Evolutionary conservation across 805 yeast species (phyloP), one percentile per base, ranked within the genome.

Genomic region (Zygosaccharomyces pseudorouxii): DNA sequence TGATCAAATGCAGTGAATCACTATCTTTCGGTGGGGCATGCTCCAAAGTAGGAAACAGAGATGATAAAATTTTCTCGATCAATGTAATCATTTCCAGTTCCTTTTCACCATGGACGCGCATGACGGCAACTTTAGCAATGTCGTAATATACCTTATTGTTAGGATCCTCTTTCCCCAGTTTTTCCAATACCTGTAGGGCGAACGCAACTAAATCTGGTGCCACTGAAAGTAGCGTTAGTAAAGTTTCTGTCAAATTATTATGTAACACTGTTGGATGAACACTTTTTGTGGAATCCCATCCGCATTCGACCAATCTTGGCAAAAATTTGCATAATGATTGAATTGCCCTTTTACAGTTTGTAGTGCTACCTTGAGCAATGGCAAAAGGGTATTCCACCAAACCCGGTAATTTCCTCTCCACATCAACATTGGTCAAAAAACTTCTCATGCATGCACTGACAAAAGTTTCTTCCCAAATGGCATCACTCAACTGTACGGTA

Each of bases 381-480:
- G 66, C 61, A 4, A 68, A 75, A 42, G 75, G 76, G 55, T 68
- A 75, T 63, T 69, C 84, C 64, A 70, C 76, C 67, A 79, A 64
- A 0, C 86, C 87, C 0, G 86, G 82, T 10, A 80, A 55, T 54
- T 77, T 83, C 45, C 80, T 69, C 18, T 78, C 75, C 2, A 76
- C 69, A 54, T 80, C 81, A 49, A 75, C 80, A 36, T 78, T 70
- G 18, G 75, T 76, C n/a, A 75, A 53, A 7, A 82, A 58, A 8
- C 79, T 68, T 54, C 93, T 69, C 23, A 85, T 73, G 23, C 83
- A 57, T 14, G 76, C 70, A 28, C 85, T 79, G 2, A 80, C 82
- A 48, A 74, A 78, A 1, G 83, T 65, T 57, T 84, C 89, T 10
- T 71, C 72, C 90, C 90, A 84, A 27, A 76, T 35, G 3, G 60